Evolutionary conservation across 1,284 basidiomycete species (phyloP).

Genomic region (Trametes polyzona): DNA sequence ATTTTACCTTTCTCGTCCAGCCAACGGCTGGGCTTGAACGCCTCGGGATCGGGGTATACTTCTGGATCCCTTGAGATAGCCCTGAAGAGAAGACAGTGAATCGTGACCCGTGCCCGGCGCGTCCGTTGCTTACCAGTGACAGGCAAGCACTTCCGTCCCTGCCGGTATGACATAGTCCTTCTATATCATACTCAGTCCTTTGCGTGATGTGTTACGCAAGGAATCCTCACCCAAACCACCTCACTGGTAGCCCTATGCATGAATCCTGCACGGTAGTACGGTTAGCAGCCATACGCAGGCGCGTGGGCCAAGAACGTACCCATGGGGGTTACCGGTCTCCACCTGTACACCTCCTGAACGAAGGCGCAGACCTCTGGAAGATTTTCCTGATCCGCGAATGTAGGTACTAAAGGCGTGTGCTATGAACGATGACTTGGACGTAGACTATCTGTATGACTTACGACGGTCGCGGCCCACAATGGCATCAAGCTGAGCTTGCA

Average conservation of each 20-base stretch:
- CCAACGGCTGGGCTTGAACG: slow-evolving; percentile 63
- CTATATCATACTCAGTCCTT: slow-evolving; percentile 33
- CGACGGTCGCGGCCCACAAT: slow-evolving; percentile 59
- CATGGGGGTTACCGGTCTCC: slow-evolving; percentile 59
- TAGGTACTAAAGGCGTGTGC: slow-evolving; percentile 50
- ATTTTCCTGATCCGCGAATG: slow-evolving; percentile 50
- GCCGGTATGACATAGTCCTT: slow-evolving; percentile 59
- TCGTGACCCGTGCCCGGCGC: not conserved
- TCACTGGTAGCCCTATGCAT: slow-evolving; percentile 62
- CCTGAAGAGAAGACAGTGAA: slow-evolving; percentile 32
- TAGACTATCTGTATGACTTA: too few species aligned
- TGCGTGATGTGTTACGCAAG: not conserved
- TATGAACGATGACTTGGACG: too few species aligned
- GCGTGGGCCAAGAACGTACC: not conserved
- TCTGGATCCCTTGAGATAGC: slow-evolving; percentile 58
- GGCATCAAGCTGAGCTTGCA: slow-evolving; percentile 63
- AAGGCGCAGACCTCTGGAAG: slow-evolving; percentile 65
- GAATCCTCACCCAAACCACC: slow-evolving; percentile 54
- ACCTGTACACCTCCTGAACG: slow-evolving; percentile 62
- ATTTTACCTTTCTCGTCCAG: slow-evolving; percentile 51
- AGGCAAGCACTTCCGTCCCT: slow-evolving; percentile 61
- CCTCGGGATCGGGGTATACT: slow-evolving; percentile 60
- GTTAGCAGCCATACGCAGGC: not conserved
- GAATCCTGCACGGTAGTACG: slow-evolving; percentile 42
- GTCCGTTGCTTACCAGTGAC: slow-evolving; percentile 54